A percentile compares a stretch with the other conserved stretches of the same genome.
Evolutionary conservation across 108 stramenopile genomes (phyloP).

Genomic region (Skeletonema potamos): DNA sequence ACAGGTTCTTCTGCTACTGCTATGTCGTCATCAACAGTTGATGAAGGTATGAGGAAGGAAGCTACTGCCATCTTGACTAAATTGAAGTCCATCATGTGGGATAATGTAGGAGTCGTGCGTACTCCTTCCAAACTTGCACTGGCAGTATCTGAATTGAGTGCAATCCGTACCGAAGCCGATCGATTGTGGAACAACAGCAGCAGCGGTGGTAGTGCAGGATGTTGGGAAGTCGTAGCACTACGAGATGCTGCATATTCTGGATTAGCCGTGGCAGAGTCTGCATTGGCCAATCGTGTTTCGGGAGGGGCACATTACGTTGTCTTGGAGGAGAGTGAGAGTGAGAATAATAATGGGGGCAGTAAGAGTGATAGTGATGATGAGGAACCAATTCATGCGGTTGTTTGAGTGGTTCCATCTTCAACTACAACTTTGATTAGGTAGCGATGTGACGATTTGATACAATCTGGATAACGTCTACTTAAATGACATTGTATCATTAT

Average conservation of each 20-base stretch:
- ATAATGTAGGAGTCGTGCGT: slow-evolving; percentile 91
- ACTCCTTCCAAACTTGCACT: slow-evolving; percentile 61
- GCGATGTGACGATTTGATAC: too few species aligned
- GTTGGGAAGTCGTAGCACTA: slow-evolving; percentile 69
- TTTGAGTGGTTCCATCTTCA: too few species aligned
- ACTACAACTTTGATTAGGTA: too few species aligned
- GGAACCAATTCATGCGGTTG: slow-evolving; percentile 2
- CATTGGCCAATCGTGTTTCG: slow-evolving; percentile 61
- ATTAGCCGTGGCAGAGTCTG: slow-evolving; percentile 67
- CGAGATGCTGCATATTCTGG: slow-evolving; percentile 85
- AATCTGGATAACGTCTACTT: too few species aligned
- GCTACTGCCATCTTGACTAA: slow-evolving; percentile 55
- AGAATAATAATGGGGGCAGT: slow-evolving; percentile 13
- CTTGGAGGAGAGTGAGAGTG: slow-evolving; percentile 31
- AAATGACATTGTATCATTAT: too few species aligned
- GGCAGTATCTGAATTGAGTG: slow-evolving; percentile 64
- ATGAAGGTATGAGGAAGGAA: slow-evolving; percentile 9
- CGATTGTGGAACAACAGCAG: slow-evolving; percentile 48
- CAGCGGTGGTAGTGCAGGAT: slow-evolving; percentile 12
- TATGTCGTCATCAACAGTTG: neutral
- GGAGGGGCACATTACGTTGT: slow-evolving; percentile 77
- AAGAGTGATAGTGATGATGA: slow-evolving; percentile 32
- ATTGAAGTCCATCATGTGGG: slow-evolving; percentile 87
- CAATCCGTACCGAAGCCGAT: slow-evolving; percentile 58
- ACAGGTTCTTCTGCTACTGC: neutral